Percentiles rank a stretch among this genome's conserved stretches.
Conservation (phyloP, 192 early-diverging fungal genomes). For the Spizellomyces sp. region DNA sequence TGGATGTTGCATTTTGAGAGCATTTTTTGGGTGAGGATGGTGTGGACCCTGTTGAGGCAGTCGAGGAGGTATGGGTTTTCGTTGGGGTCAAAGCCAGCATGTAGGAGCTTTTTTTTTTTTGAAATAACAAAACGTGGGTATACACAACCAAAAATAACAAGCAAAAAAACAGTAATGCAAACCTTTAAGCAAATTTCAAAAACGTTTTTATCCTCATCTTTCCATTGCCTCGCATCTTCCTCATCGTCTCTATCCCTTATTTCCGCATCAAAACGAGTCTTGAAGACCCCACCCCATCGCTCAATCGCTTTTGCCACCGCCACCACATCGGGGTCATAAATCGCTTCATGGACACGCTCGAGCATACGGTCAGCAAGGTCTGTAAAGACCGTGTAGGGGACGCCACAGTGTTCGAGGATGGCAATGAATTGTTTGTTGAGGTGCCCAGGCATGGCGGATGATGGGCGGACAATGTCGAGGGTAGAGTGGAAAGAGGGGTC, state of each 20-base stretch:
- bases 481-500: not conserved
- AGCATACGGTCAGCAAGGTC: constrained; percentile 1
- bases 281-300: not conserved
- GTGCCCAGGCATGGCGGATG: constrained; percentile 4
- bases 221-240: constrained; percentile 1
- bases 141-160: too few species aligned
- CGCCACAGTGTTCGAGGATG: constrained; percentile 10
- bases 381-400: not conserved
- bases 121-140: not conserved
- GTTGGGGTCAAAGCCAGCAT: constrained; percentile 14
- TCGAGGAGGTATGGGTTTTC: constrained; percentile 12
- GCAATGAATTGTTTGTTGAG: constrained; percentile 19
- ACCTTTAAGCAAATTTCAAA: not conserved
- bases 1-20: constrained; percentile 9
- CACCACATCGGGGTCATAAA: not conserved
- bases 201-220: not conserved
- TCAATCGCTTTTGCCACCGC: not conserved
- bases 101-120: not conserved
- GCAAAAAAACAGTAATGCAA: not conserved
- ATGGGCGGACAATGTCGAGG: constrained; percentile 2
- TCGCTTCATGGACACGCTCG: not conserved
- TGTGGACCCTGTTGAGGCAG: not conserved
- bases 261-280: not conserved
- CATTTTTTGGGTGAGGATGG: constrained; percentile 1
- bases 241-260: not conserved